Evolutionary conservation across 2,329 filamentous ascomycete genomes (phyloP), one percentile per base, ranked within the genome.

Genomic region (Leptographium flavum): DNA sequence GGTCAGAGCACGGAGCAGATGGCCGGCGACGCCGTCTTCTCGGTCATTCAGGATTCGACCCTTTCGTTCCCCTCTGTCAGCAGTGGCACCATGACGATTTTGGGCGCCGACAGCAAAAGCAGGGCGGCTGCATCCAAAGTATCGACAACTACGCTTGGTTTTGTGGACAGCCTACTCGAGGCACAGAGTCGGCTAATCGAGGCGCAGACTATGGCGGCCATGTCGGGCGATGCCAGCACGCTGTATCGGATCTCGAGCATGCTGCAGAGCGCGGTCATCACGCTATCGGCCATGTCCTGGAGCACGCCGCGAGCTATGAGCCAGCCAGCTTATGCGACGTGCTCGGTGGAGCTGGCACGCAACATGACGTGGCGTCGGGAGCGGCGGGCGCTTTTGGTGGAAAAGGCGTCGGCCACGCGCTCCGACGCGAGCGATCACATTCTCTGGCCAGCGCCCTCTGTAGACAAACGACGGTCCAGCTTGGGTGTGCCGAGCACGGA

Each of bases 1-100:
- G 71, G 76, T 15, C 73, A 82, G 58, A 83, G 80, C 50, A 69
- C 83, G 54, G 76, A 81, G 39, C 73, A 81, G 55, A 84, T 94
- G 67, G 73, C 79, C 13, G 73, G 74, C 5, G 85, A 94, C 60
- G 81, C 88, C 3, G 82, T 92, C 4, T 93, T 90, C 60, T 93
- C 86, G 17, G 83, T 90, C 10, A 73, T 96, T 15, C 85, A 90
- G 39, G 92, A 98, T 55, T 95, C 92, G 1, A 94, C 87, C 0
- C 79, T 95, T 23, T 93, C 87, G 0, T 82, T 90, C 48, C 87
- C 88, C 1, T 79, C 85, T 0, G 68, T 90, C 32, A 64, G 65
- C 22, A 57, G 62, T 49, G 45, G 48, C 11, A 42, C 14, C 13
- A 6, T 13, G 11, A n/a, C 23, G 8, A n/a, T 19, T 1, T 47